Base-by-base conservation (phyloP, 2,329 filamentous ascomycete species). In the Fusarium nisikadoi region DNA sequence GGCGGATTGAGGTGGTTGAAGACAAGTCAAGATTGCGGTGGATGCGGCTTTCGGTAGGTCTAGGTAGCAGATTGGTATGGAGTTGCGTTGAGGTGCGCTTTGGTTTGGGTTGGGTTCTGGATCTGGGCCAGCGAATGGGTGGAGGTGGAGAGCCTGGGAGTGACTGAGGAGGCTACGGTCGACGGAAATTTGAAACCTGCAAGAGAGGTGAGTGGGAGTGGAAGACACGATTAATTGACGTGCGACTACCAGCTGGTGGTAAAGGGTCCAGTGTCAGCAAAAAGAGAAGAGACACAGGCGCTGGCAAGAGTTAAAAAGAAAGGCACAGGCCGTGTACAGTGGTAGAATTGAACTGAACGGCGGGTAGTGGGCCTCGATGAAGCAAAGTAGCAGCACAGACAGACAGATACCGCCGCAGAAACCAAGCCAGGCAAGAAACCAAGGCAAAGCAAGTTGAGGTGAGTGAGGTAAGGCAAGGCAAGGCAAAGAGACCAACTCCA, bases 51-150 rank as follows among this genome's bases (percentile, higher is more conserved):
- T 58, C 45, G 62, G 70, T 67, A 70, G 57, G 49, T 56, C 31
- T n/a, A 67, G 67, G 66, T 70, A 62, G 65, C 66, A 60, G 70
- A 70, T 72, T 60, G 69, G 70, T 73, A 73, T 73, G 61, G 70
- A 72, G 70, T 66, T 70, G 62, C 55, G 70, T 64, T 29, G 49
- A 41, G 58, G 33, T 43, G 58, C 58, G 63, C 45, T 64, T 62
- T 68, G 63, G 53, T 62, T 45, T 52, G 42, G 62, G 41, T 66
- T 43, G 49, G 64, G 46, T 52, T 66, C 41, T 67, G 64, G 54
- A 19, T 61, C 60, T 66, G 42, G 65, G 60, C 64, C 70, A 73
- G 57, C 70, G 47, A 72, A 69, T 66, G 39, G 59, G 70, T 54
- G 67, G 67, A 73, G 71, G 56, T 55, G 71, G 62, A 71, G 64